Evolutionary conservation across 2,329 filamentous ascomycete species (phyloP).

Genomic region (Fusarium pseudograminearum): DNA sequence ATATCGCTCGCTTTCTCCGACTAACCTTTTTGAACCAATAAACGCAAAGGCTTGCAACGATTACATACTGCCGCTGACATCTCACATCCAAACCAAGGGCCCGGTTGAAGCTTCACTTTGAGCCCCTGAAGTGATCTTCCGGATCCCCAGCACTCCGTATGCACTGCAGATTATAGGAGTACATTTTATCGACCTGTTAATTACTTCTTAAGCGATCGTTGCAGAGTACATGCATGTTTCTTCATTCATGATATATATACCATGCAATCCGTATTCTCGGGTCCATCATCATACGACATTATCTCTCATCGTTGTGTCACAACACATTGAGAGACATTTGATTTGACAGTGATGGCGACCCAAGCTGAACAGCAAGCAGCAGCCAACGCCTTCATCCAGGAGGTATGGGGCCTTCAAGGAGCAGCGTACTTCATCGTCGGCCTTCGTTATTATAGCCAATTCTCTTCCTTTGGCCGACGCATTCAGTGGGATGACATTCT

Average conservation of each 20-base stretch:
- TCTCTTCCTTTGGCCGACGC: neutral
- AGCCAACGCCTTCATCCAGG: conserved; percentile 1
- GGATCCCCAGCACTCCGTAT: neutral
- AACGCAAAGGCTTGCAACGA: neutral
- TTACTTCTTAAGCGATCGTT: neutral
- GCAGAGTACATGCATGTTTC: neutral
- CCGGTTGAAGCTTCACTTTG: neutral
- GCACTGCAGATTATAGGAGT: neutral
- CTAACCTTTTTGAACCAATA: neutral
- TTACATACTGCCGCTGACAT: fast-evolving
- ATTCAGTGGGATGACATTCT: neutral
- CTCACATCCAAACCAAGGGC: neutral
- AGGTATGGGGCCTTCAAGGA: neutral
- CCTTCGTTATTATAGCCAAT: neutral
- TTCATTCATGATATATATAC: neutral
- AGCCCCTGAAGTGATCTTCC: conserved; percentile 1
- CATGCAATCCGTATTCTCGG: neutral
- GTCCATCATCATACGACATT: neutral
- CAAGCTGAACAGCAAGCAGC: neutral
- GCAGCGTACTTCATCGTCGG: neutral
- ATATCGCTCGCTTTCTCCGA: neutral
- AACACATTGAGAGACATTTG: neutral
- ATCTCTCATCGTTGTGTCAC: fast-evolving
- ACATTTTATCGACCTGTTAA: too few relatives aligned
- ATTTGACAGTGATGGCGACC: neutral